Base-by-base conservation (phyloP, 352 stramenopile species). In the Lagenidium sp. region DNA sequence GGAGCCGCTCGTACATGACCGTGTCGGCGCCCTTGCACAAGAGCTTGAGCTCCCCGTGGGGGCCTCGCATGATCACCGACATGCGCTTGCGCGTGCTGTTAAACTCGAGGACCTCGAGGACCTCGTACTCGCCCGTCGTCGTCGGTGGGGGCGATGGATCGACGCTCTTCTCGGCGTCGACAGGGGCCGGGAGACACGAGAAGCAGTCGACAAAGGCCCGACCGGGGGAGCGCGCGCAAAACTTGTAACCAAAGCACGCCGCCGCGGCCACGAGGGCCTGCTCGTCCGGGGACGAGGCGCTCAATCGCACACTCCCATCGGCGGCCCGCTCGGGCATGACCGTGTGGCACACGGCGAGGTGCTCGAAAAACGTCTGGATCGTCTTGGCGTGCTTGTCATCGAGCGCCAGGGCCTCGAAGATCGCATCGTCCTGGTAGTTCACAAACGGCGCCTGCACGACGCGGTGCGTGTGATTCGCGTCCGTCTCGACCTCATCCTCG, bases 271-370 rank as follows among this genome's bases (percentile, higher is more conserved):
- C 86, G 4, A 96, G 55, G 16, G 85, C 85, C 51, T 96, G 81
- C 28, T 96, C 86, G 55, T 96, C 86, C 0, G 85, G 86, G 28
- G 85, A 97, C 36, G 92, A 96, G 1, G 92, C 88, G 47, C 89
- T 95, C 47, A 97, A 74, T 1, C 78, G 68, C 4, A 95, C 53
- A 47, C 55, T 79, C 4, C 80, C 82, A 36, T 96, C 92, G 0
- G 92, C 42, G 24, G 95, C 81, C 11, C 85, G 90, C 61, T 99
- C 96, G 0, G 97, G 94, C 58, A 99, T 97, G 24, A 99, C 95
- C 4, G 96, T 99, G 65, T 99, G 93, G 58, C 91, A 97, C 11
- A 97, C 68, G 4, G 84, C 58, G 22, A 97, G 53, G 56, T 94
- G 77, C 36, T 95, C 82, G 26, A 86, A 96, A 50, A 97, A 96